A percentile compares a stretch with the other conserved stretches of the same genome.
Conservation (phyloP, 768 basidiomycete species). For the Mycena rosella region DNA sequence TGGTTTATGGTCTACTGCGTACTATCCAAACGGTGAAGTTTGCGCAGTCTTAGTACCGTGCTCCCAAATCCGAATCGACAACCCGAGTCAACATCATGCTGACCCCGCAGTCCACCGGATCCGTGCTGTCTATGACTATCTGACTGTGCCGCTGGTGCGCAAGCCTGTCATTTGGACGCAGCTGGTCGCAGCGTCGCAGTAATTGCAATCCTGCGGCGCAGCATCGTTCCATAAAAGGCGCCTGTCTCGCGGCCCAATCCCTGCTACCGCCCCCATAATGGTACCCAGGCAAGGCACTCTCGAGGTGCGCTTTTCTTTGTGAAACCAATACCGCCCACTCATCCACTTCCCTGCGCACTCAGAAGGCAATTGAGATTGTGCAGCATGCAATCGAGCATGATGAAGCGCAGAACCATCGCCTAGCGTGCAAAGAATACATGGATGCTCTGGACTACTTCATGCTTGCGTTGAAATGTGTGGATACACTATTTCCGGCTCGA, state of each 20-base stretch:
- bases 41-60: too few relatives aligned
- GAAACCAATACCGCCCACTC: background rate
- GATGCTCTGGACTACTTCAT: constrained; percentile 89
- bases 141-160: too few relatives aligned
- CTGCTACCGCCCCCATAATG: background rate
- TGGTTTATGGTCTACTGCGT: too few relatives aligned
- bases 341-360: background rate
- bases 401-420: constrained; percentile 77
- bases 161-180: background rate
- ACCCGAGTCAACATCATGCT: too few relatives aligned
- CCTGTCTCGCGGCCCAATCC: too few relatives aligned
- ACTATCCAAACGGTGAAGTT: too few relatives aligned
- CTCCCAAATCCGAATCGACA: too few relatives aligned
- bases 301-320: background rate
- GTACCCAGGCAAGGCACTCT: constrained; percentile 3
- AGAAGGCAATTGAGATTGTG: constrained; percentile 76
- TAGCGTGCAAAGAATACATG: constrained; percentile 85
- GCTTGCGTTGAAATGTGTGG: constrained; percentile 82
- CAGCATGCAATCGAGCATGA: constrained; percentile 83
- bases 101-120: too few relatives aligned
- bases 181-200: background rate
- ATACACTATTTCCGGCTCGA: constrained; percentile 14
- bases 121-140: too few relatives aligned
- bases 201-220: too few relatives aligned
- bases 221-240: too few relatives aligned